Conservation (phyloP, 1,284 basidiomycete species). For the Irpex lacteus region DNA sequence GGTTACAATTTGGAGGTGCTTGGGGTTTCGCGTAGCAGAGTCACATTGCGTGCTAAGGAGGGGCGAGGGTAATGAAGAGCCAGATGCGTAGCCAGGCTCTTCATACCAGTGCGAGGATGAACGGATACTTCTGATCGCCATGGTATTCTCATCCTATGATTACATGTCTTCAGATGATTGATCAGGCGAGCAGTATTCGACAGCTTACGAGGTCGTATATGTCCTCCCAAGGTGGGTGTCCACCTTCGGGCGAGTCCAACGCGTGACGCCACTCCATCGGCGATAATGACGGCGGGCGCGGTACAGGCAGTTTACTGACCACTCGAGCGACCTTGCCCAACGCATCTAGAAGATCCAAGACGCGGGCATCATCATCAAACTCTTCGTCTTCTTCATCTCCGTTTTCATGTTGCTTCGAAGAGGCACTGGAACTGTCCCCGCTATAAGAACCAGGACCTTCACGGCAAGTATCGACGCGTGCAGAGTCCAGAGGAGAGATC, state of each 20-base stretch:
- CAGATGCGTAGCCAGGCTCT: conserved; percentile 10
- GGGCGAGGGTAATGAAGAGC: conserved; percentile 2
- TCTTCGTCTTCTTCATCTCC: too few relatives aligned
- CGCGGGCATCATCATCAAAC: background rate
- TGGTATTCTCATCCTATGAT: background rate
- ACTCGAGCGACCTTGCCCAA: conserved; percentile 4
- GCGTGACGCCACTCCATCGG: conserved; percentile 1
- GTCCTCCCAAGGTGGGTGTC: background rate
- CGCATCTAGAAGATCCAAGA: conserved; percentile 4
- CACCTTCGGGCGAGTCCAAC: background rate
- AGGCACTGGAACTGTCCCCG: background rate
- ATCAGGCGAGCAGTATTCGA: background rate
- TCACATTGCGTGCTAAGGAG: background rate
- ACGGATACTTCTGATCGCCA: background rate
- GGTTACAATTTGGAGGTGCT: background rate
- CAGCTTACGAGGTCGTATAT: background rate
- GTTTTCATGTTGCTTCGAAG: too few relatives aligned
- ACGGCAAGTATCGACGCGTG: background rate
- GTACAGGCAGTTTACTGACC: conserved; percentile 6
- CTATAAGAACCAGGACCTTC: background rate
- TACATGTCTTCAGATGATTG: background rate
- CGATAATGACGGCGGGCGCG: conserved; percentile 5
- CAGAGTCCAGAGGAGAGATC: background rate
- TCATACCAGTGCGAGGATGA: background rate
- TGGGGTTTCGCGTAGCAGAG: conserved; percentile 2